Percentiles rank a stretch among this genome's conserved stretches.
Conservation (phyloP, 108 stramenopile genomes). For the Aurantiochytrium sp. region DNA sequence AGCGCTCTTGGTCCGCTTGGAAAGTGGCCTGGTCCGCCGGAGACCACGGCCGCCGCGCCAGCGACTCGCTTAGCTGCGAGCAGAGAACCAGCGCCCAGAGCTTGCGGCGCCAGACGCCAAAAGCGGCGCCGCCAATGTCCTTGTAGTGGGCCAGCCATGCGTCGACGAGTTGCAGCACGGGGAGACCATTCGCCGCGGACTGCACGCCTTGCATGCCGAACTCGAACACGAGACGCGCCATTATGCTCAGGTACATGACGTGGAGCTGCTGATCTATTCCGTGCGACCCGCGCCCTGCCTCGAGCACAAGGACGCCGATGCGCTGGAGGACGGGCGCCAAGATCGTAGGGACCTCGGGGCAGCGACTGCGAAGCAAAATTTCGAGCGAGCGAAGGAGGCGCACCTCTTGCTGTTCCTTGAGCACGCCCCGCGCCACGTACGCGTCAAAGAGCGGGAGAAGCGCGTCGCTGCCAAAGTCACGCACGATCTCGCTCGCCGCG, state of each 20-base stretch:
- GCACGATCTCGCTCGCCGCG: background rate
- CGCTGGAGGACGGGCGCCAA: background rate
- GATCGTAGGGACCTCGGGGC: background rate
- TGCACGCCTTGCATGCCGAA: background rate
- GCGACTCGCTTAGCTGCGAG: background rate
- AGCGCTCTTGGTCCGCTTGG: background rate
- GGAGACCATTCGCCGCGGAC: background rate
- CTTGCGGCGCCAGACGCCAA: background rate
- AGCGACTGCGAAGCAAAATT: background rate
- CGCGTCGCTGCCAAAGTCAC: background rate
- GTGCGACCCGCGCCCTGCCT: background rate
- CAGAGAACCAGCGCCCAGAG: background rate
- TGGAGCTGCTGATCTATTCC: background rate
- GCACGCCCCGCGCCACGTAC: background rate
- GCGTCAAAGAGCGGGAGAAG: background rate
- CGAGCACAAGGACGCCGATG: background rate
- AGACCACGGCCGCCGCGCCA: background rate
- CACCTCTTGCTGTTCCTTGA: background rate
- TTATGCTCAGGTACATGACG: background rate
- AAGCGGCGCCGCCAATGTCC: background rate
- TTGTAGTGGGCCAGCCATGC: background rate
- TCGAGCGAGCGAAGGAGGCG: background rate
- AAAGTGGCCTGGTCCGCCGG: background rate
- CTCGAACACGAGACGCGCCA: constrained; percentile 19
- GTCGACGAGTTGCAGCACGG: background rate